Conservation (phyloP, 1,284 basidiomycete genomes). For the Coniferiporia sulphurascens region DNA sequence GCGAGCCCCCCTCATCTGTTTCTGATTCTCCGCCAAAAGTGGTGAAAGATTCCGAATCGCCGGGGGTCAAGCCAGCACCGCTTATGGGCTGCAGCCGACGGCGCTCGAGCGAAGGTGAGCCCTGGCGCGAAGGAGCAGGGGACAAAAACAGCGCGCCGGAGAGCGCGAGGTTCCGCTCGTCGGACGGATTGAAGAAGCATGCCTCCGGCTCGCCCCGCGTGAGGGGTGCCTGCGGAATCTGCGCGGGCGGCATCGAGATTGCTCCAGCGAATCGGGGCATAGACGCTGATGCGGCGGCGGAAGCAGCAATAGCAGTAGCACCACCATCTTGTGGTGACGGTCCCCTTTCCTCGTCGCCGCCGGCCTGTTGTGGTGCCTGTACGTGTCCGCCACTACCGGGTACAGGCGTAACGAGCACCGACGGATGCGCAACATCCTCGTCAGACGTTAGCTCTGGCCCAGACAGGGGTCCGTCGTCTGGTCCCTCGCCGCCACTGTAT, state of each 20-base stretch:
- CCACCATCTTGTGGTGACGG: neutral
- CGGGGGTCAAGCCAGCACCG: no score
- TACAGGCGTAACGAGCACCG: neutral
- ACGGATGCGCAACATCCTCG: neutral
- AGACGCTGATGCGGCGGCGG: neutral
- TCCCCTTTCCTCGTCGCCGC: neutral
- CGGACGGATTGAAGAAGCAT: constrained; percentile 43
- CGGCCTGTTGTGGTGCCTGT: neutral
- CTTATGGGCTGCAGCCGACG: constrained; percentile 7
- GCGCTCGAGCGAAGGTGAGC: constrained; percentile 53
- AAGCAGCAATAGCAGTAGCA: no score
- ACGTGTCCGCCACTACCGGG: neutral
- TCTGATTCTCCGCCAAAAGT: constrained; percentile 8
- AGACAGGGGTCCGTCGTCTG: neutral
- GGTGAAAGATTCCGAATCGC: constrained; percentile 14
- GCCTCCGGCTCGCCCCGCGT: constrained; percentile 23
- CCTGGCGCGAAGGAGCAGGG: constrained; percentile 57
- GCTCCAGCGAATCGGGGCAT: neutral
- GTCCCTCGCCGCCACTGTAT: neutral
- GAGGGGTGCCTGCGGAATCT: constrained; percentile 1
- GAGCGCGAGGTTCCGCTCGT: constrained; percentile 46
- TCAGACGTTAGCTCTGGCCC: neutral
- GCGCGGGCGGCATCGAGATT: neutral
- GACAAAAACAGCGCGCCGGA: constrained; percentile 69
- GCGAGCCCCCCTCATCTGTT: neutral